Conservation (phyloP, 73 alveolate genomes). For the Blepharisma japonicum region DNA sequence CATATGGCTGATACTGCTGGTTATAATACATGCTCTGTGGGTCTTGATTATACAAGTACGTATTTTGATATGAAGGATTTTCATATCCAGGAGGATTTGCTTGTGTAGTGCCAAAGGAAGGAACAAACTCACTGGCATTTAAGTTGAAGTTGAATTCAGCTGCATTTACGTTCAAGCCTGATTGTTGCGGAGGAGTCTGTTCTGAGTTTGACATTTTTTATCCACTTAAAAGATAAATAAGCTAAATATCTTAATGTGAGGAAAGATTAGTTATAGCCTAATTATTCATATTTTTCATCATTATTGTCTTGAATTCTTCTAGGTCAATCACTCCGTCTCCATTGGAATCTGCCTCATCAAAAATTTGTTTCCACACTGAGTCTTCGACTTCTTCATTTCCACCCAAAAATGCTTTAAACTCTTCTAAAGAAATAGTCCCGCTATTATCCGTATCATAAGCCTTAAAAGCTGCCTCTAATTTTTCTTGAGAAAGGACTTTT, state of each 20-base stretch:
- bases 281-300: constrained; percentile 24
- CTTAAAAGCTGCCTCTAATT: constrained; percentile 71
- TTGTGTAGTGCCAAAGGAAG: background rate
- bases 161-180: constrained; percentile 2
- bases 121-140: constrained; percentile 9
- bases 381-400: constrained; percentile 57
- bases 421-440: constrained; percentile 65
- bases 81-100: too few species aligned
- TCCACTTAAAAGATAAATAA: too few species aligned
- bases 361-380: constrained; percentile 55
- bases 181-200: too few species aligned
- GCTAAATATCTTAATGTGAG: too few species aligned
- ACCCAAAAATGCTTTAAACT: constrained; percentile 56
- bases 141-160: constrained; percentile 20
- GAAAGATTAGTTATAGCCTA: too few species aligned
- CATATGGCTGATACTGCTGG: too few species aligned
- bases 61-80: too few species aligned
- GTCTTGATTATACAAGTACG: too few species aligned
- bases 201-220: too few species aligned
- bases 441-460: constrained; percentile 76
- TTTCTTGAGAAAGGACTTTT: constrained; percentile 60
- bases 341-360: constrained; percentile 60
- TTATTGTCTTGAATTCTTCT: constrained; percentile 76
- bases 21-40: too few species aligned
- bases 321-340: constrained; percentile 70